Evolutionary conservation across 768 basidiomycete genomes (phyloP), one percentile per base, ranked within the genome.

Genomic region (Suillus alpinus): DNA sequence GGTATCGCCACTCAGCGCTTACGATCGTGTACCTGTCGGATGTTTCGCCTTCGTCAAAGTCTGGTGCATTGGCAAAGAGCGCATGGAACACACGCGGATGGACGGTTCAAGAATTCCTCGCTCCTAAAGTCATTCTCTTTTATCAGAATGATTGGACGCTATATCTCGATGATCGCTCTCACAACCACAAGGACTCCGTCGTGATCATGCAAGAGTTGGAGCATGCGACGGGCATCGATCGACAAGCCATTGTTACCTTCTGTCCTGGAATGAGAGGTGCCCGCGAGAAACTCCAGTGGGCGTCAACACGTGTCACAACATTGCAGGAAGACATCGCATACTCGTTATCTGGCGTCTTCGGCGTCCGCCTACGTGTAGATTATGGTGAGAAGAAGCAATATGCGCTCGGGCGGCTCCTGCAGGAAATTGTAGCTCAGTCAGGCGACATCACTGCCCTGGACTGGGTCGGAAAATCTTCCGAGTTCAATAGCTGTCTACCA

Each of bases 81-180:
- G 41, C 29, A 9, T 62, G 61, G 61, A 51, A 58, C 29, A 55
- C 50, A 1, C 43, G 61, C 0, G 61, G 62, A 41, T 59, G 57
- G 62, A 59, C 58, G 0, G 13, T 50, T 13, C 58, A 59, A 50
- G 58, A 59, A 39, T 49, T 59, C 14, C 47, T 62, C 4, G 62
- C 58, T 6, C 62, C 62, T 1, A 23, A 55, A 3, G 23, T 32
- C 5, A 16, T 62, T 46, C 20, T 46, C 5, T 46, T 41, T 2
- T 41, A 9, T n/a, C 41, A n/a, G 18, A 9, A n/a, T 3, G 41
- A 41, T 41, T 41, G 41, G 41, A n/a, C 41, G 2, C 18, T n/a
- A 9, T 41, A 41, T 41, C 9, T n/a, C 9, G 41, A 4, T 9
- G 44, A 46, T 46, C 44, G 23, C 44, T 9, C 44, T 46, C 23